phyloP scores from a whole-genome alignment of 345 rosid species.

The Durio zibethinus region DNA sequence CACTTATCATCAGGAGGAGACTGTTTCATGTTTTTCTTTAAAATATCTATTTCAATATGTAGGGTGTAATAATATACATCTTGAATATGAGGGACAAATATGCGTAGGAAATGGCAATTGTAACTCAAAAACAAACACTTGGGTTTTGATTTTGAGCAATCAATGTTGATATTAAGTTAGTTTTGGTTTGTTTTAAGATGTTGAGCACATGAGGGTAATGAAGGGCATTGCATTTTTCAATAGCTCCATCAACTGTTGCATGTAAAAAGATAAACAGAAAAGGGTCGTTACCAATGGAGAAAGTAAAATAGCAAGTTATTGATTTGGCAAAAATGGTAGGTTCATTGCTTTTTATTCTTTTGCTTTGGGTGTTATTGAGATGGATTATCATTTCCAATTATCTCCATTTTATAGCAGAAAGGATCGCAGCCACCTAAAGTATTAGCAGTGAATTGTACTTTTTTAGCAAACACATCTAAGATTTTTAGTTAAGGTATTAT shows the following conservation, averaged over 20 bases:
- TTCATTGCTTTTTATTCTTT: neutral
- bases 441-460: slow-evolving; percentile 64
- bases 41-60: no score
- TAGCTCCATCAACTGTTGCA: slow-evolving; percentile 50
- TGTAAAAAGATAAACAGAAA: slow-evolving; percentile 72
- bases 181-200: slow-evolving; percentile 34
- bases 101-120: no score
- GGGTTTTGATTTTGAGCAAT: neutral
- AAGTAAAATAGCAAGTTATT: slow-evolving; percentile 45
- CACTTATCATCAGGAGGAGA: no score
- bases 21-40: no score
- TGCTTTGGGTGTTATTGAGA: neutral
- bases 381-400: neutral
- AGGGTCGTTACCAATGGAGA: slow-evolving; percentile 68
- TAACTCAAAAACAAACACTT: no score
- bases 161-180: neutral
- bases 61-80: no score
- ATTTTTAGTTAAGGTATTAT: slow-evolving; percentile 74
- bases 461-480: slow-evolving; percentile 56
- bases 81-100: no score
- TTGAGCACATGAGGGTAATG: slow-evolving; percentile 54
- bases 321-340: slow-evolving; percentile 68
- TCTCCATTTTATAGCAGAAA: slow-evolving; percentile 33
- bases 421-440: slow-evolving; percentile 52
- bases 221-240: slow-evolving; percentile 80